These are phyloP conservation scores for Solanum pinnatisectum DNA, from an alignment of 257 asterid species.

Conservation along the genomic window DNA sequence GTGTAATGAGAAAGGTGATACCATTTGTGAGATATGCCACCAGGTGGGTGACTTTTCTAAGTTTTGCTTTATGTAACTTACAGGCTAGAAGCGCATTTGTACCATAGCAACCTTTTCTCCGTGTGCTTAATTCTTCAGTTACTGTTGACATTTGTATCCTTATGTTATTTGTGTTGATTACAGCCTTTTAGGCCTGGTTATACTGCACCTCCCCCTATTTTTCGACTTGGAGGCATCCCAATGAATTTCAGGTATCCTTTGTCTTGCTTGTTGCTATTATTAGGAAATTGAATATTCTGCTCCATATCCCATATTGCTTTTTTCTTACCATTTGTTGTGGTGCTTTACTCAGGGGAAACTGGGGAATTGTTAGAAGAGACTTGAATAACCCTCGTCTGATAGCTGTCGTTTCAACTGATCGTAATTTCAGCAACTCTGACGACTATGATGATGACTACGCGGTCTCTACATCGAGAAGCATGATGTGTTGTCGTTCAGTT, in stretches of 20 bases:
- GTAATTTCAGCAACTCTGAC: conserved; percentile 34
- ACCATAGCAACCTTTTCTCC: background rate
- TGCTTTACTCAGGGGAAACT: conserved; percentile 61
- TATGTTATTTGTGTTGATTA: background rate
- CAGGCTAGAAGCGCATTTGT: background rate
- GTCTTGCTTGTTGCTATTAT: background rate
- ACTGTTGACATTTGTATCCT: background rate
- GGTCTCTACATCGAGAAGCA: conserved; percentile 57
- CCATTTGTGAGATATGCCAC: conserved; percentile 89
- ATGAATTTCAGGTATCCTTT: conserved; percentile 63
- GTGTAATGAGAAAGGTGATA: conserved; percentile 99
- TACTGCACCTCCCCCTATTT: conserved; percentile 86
- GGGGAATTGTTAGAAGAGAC: conserved; percentile 86
- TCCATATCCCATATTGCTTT: background rate
- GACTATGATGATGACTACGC: conserved; percentile 49
- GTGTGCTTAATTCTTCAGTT: background rate
- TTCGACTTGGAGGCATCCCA: conserved; percentile 70
- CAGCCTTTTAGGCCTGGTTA: conserved; percentile 92
- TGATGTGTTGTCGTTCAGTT: conserved; percentile 63
- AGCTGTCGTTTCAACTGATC: conserved; percentile 72
- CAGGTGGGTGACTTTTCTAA: conserved; percentile 42
- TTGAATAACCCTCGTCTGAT: conserved; percentile 58
- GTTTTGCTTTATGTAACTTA: background rate
- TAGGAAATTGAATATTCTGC: background rate
- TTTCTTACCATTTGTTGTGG: background rate